phyloP scores from a whole-genome alignment of 177 flowering plant genomes.

The Tripterygium wilfordii region DNA sequence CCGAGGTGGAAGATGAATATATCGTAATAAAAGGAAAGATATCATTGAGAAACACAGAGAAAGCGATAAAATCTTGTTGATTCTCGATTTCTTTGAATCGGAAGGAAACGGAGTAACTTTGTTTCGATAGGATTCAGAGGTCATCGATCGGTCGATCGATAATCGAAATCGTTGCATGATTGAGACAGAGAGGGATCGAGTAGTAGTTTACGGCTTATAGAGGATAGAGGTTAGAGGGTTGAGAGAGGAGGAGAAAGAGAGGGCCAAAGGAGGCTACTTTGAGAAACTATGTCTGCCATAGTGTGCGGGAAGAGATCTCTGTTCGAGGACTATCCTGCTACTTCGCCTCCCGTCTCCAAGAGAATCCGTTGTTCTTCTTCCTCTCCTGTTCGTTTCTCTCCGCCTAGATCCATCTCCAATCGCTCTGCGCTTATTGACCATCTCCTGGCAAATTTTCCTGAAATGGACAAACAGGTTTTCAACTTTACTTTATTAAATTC shows the following conservation, averaged over 20 bases:
- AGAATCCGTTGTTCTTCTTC: slow-evolving; percentile 66
- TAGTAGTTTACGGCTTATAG: no score
- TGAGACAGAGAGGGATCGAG: no score
- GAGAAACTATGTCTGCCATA: slow-evolving; percentile 59
- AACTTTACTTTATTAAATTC: no score
- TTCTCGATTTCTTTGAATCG: no score
- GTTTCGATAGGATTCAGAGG: no score
- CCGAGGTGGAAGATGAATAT: no score
- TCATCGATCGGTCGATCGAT: no score
- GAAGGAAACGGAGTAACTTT: no score
- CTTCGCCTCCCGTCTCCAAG: slow-evolving; percentile 42
- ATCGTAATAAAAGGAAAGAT: no score
- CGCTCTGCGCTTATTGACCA: slow-evolving; percentile 32
- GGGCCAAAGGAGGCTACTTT: slow-evolving; percentile 15
- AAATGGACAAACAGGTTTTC: slow-evolving; percentile 67
- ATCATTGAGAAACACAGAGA: no score
- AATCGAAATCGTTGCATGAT: no score
- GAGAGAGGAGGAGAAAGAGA: slow-evolving; percentile 10
- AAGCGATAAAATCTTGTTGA: no score
- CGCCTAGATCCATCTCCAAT: slow-evolving; percentile 26
- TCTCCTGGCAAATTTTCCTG: slow-evolving; percentile 54
- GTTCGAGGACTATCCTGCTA: slow-evolving; percentile 45
- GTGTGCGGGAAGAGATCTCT: slow-evolving; percentile 70
- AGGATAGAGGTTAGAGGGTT: slow-evolving; percentile 3
- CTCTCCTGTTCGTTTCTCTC: slow-evolving; percentile 56